Evolutionary conservation across 352 stramenopile species (phyloP).

Genomic region (Blastocystis sp.): DNA sequence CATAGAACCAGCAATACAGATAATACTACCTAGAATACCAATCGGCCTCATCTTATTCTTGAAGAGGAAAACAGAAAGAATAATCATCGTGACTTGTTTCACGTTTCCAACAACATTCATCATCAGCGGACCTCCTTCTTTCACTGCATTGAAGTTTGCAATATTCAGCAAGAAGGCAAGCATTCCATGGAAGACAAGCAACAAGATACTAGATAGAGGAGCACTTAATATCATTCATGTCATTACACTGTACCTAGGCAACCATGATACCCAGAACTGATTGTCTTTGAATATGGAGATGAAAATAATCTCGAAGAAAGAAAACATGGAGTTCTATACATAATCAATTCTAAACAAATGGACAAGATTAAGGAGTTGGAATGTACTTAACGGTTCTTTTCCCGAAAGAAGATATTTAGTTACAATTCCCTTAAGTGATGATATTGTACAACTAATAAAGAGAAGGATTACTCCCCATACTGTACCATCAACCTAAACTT

Average conservation of each 20-base stretch:
- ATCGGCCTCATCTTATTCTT: conserved; percentile 66
- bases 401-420: conserved; percentile 54
- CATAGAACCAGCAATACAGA: conserved; percentile 50
- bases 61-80: conserved; percentile 61
- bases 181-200: conserved; percentile 56
- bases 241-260: not conserved
- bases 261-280: conserved; percentile 55
- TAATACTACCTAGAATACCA: conserved; percentile 41
- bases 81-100: conserved; percentile 64
- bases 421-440: conserved; percentile 64
- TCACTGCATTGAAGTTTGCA: conserved; percentile 60
- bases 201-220: not conserved
- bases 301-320: conserved; percentile 30
- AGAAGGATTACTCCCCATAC: conserved; percentile 19
- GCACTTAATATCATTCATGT: not conserved
- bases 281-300: conserved; percentile 55
- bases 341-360: not conserved
- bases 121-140: conserved; percentile 46
- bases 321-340: conserved; percentile 53
- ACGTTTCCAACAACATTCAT: conserved; percentile 67
- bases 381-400: conserved; percentile 41
- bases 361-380: conserved; percentile 43
- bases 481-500: conserved; percentile 45
- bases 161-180: conserved; percentile 61
- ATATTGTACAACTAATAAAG: conserved; percentile 40